A percentile compares a stretch with the other conserved stretches of the same genome.
phyloP scores from a whole-genome alignment of 257 asterid species.

The Sherardia arvensis region DNA sequence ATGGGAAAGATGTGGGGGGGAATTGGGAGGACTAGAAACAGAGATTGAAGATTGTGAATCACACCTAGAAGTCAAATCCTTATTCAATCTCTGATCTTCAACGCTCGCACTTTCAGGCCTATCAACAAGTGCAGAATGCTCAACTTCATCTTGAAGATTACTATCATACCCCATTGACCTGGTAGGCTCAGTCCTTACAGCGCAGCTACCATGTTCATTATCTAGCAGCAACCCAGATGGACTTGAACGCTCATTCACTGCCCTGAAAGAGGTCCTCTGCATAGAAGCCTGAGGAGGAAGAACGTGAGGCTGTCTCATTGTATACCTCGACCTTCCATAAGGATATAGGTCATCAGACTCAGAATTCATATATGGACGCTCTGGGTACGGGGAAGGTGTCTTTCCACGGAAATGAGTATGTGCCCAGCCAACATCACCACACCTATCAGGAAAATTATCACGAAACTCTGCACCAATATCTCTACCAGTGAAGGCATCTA shows the following conservation, averaged over 20 bases:
- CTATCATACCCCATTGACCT: slow-evolving; percentile 38
- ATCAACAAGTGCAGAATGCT: slow-evolving; percentile 31
- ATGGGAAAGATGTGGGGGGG: slow-evolving; percentile 89
- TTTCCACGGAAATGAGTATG: slow-evolving; percentile 39
- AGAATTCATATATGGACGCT: slow-evolving; percentile 44
- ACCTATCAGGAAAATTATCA: slow-evolving; percentile 43
- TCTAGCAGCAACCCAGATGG: slow-evolving; percentile 36
- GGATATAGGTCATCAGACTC: slow-evolving; percentile 56
- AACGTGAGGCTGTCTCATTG: slow-evolving; percentile 90
- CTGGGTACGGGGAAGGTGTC: slow-evolving; percentile 37
- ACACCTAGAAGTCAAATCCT: too few species aligned
- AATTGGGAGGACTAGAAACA: slow-evolving; percentile 90
- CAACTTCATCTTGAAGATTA: slow-evolving; percentile 40
- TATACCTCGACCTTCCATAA: slow-evolving; percentile 74
- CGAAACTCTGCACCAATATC: slow-evolving; percentile 50
- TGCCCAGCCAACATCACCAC: slow-evolving; percentile 63
- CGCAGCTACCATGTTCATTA: slow-evolving; percentile 25
- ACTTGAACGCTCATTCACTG: slow-evolving; percentile 34
- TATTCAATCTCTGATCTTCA: slow-evolving; percentile 36
- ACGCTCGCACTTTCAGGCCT: slow-evolving; percentile 23
- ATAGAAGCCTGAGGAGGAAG: slow-evolving; percentile 80
- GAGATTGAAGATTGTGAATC: slow-evolving; percentile 96
- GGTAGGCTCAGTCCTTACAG: slow-evolving; percentile 35
- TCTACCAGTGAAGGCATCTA: slow-evolving; percentile 45
- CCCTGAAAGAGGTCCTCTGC: slow-evolving; percentile 46